A percentile compares a stretch with the other conserved stretches of the same genome.
These are phyloP conservation scores for Alternaria tenuissima DNA, from an alignment of 2,329 filamentous ascomycete genomes.

Conservation along the genomic window DNA sequence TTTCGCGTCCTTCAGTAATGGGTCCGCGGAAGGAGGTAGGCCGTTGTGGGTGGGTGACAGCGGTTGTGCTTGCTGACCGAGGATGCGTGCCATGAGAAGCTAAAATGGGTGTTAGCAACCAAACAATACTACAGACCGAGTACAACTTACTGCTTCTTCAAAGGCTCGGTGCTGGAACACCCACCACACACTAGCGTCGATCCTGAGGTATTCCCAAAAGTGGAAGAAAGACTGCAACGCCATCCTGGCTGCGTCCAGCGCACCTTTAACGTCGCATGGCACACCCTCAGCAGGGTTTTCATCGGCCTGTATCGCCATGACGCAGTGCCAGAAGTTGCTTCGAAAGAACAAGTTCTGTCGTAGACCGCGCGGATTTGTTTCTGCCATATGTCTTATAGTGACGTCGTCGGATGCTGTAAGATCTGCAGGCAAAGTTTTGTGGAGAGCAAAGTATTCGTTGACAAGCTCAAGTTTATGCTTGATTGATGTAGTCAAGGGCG, in stretches of 20 bases:
- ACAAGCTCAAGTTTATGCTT: constrained; percentile 75
- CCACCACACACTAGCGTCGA: constrained; percentile 83
- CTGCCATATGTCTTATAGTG: constrained; percentile 65
- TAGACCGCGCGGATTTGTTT: constrained; percentile 70
- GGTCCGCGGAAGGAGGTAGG: constrained; percentile 42
- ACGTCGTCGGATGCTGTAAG: constrained; percentile 74
- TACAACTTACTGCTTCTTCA: constrained; percentile 73
- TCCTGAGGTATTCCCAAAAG: constrained; percentile 72
- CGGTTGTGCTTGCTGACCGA: constrained; percentile 47
- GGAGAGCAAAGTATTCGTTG: constrained; percentile 73
- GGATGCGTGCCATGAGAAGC: constrained; percentile 52
- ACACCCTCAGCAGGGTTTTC: constrained; percentile 66
- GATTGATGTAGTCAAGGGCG: constrained; percentile 74
- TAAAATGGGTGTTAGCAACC: constrained; percentile 8
- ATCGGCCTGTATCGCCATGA: constrained; percentile 79
- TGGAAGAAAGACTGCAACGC: constrained; percentile 79
- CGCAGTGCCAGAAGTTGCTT: constrained; percentile 84
- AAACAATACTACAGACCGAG: background rate
- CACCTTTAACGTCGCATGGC: constrained; percentile 68
- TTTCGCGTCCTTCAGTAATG: constrained; percentile 50
- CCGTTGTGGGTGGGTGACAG: constrained; percentile 37
- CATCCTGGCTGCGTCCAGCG: constrained; percentile 78
- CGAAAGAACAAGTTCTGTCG: constrained; percentile 79
- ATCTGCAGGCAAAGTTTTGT: constrained; percentile 74
- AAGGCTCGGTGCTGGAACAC: constrained; percentile 84